phyloP scores from a whole-genome alignment of 1,284 basidiomycete species.

The Sporisorium reilianum region DNA sequence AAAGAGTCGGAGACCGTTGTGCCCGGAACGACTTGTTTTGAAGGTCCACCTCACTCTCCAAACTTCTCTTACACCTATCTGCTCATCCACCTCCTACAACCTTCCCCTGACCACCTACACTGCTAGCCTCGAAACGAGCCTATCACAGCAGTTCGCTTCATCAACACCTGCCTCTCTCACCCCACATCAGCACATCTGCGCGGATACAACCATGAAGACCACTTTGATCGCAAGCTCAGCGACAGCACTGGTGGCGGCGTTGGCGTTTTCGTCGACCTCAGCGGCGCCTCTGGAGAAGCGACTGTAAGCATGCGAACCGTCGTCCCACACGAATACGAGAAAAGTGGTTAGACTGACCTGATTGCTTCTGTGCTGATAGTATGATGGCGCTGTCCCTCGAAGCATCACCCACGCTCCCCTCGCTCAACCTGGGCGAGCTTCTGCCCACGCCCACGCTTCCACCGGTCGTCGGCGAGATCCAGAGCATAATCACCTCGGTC shows the following conservation, averaged over 20 bases:
- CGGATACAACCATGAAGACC: conserved; percentile 15
- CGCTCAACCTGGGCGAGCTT: conserved; percentile 22
- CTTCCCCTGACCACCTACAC: background rate
- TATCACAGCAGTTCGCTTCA: background rate
- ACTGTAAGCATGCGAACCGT: conserved; percentile 23
- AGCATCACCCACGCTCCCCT: conserved; percentile 25
- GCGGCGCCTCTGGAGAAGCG: conserved; percentile 43
- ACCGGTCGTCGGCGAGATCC: conserved; percentile 17
- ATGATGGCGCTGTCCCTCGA: conserved; percentile 33
- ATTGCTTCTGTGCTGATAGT: conserved; percentile 1
- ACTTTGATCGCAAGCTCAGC: conserved; percentile 19
- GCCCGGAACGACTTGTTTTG: background rate
- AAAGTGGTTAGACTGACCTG: background rate
- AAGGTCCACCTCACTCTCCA: background rate
- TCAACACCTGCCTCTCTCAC: background rate
- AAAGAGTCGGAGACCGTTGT: conserved; percentile 2
- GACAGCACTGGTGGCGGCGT: conserved; percentile 31
- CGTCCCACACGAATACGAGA: background rate
- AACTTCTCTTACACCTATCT: too few species aligned
- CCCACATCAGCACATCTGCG: background rate
- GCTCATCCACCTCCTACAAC: background rate
- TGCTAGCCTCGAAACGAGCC: background rate
- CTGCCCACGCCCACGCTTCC: conserved; percentile 26
- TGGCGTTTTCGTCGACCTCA: conserved; percentile 29
- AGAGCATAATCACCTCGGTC: conserved; percentile 31